Conservation (phyloP, 179 eudicot genomes). For the Silene coronaria region DNA sequence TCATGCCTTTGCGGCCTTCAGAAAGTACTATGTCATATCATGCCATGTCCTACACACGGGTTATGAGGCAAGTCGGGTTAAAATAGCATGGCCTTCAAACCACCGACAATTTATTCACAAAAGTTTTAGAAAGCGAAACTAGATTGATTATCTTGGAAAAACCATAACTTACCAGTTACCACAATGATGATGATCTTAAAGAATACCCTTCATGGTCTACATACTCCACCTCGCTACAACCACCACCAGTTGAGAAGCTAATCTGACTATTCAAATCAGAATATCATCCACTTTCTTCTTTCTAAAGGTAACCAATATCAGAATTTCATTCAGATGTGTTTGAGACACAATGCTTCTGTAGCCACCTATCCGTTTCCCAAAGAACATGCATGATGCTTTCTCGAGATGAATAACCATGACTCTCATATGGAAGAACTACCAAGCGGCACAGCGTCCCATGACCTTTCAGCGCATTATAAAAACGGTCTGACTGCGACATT, state of each 20-base stretch:
- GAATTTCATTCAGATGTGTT: conserved; percentile 37
- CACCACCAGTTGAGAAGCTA: conserved; percentile 51
- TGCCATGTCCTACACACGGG: neutral
- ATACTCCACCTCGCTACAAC: conserved; percentile 39
- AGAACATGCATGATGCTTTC: conserved; percentile 98
- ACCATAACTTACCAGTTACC: conserved; percentile 55
- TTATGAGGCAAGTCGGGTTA: neutral
- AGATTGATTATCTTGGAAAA: neutral
- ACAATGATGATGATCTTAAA: conserved; percentile 41
- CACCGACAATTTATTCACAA: neutral
- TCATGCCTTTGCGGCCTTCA: neutral
- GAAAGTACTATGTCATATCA: neutral
- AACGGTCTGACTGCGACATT: conserved; percentile 76
- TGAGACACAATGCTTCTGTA: conserved; percentile 64
- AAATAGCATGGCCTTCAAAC: neutral
- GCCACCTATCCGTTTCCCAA: conserved; percentile 99
- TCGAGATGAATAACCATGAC: conserved; percentile 89
- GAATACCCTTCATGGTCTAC: conserved; percentile 26
- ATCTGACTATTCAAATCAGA: conserved; percentile 34
- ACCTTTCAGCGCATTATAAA: conserved; percentile 86
- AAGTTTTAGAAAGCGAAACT: neutral
- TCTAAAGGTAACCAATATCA: conserved; percentile 34
- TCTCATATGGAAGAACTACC: conserved; percentile 76
- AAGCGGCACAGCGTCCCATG: conserved; percentile 90
- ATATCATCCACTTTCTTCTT: conserved; percentile 6